Evolutionary conservation across 2,329 filamentous ascomycete species (phyloP).

Genomic region (Ceratocystis albifundus): DNA sequence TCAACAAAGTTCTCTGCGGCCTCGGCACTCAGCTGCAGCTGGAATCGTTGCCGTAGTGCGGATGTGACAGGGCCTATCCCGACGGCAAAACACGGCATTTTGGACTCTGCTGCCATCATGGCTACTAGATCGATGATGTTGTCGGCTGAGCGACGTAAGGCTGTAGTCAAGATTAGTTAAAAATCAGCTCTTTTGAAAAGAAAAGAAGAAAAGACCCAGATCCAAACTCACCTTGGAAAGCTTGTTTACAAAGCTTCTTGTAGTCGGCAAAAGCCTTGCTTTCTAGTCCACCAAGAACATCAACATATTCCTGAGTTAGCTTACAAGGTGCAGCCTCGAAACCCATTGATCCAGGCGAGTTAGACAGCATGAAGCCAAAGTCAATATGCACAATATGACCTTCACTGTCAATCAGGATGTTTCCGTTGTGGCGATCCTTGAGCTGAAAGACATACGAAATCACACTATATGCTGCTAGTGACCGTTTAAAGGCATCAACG

Average conservation of each 20-base stretch:
- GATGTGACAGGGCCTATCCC: slow-evolving; percentile 61
- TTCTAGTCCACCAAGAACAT: slow-evolving; percentile 63
- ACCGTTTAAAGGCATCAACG: slow-evolving; percentile 67
- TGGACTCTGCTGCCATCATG: slow-evolving; percentile 72
- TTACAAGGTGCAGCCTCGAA: slow-evolving; percentile 84
- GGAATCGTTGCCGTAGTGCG: slow-evolving; percentile 61
- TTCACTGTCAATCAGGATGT: slow-evolving; percentile 73
- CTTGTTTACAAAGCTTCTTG: slow-evolving; percentile 68
- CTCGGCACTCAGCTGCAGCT: slow-evolving; percentile 69
- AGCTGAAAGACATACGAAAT: slow-evolving; percentile 75
- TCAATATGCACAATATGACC: slow-evolving; percentile 83
- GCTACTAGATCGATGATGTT: slow-evolving; percentile 70
- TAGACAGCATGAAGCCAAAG: slow-evolving; percentile 82
- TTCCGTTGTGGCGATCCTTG: slow-evolving; percentile 78
- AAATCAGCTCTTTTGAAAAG: not conserved
- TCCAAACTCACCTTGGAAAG: slow-evolving; percentile 55
- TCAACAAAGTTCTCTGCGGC: slow-evolving; percentile 75
- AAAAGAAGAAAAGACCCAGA: not conserved
- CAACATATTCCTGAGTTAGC: slow-evolving; percentile 73
- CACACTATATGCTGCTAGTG: slow-evolving; percentile 74
- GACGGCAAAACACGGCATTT: slow-evolving; percentile 72
- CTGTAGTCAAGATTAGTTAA: slow-evolving; percentile 32
- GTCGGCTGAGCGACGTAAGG: slow-evolving; percentile 65
- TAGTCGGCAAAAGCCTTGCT: slow-evolving; percentile 62
- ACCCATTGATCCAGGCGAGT: slow-evolving; percentile 70